Evolutionary conservation across 2,329 filamentous ascomycete genomes (phyloP).

Genomic region (Fusarium caatingaense): DNA sequence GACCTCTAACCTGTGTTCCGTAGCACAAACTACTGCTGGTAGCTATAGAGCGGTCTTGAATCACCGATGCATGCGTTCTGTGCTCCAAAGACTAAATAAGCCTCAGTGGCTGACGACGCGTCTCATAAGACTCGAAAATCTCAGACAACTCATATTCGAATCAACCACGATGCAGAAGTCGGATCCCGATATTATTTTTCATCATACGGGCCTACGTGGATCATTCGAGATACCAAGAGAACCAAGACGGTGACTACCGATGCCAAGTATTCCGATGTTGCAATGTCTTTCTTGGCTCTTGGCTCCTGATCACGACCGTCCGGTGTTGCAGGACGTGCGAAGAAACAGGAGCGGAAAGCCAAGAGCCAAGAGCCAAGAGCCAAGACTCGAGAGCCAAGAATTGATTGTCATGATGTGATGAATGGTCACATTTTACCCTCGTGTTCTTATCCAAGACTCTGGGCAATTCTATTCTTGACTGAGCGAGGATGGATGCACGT

Average conservation of each 20-base stretch:
- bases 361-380: neutral
- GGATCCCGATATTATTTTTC: no score
- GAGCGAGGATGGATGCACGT: no score
- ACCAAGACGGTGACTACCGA: conserved; percentile 36
- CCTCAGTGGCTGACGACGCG: conserved; percentile 30
- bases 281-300: conserved; percentile 23
- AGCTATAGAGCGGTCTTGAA: no score
- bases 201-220: neutral
- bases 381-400: neutral
- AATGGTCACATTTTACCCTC: no score
- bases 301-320: neutral
- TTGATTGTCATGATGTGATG: neutral
- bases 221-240: conserved; percentile 27
- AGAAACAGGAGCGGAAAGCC: no score
- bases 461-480: no score
- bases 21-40: neutral
- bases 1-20: conserved; percentile 1
- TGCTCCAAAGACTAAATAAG: conserved; percentile 1
- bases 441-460: no score
- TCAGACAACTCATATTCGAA: no score
- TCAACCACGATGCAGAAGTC: no score
- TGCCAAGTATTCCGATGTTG: conserved; percentile 18
- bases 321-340: neutral
- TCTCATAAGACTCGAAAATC: no score
- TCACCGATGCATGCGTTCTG: no score